A percentile compares a stretch with the other conserved stretches of the same genome.
Conservation (phyloP, 1,284 basidiomycete species). For the Cystobasidiaceae sp. region DNA sequence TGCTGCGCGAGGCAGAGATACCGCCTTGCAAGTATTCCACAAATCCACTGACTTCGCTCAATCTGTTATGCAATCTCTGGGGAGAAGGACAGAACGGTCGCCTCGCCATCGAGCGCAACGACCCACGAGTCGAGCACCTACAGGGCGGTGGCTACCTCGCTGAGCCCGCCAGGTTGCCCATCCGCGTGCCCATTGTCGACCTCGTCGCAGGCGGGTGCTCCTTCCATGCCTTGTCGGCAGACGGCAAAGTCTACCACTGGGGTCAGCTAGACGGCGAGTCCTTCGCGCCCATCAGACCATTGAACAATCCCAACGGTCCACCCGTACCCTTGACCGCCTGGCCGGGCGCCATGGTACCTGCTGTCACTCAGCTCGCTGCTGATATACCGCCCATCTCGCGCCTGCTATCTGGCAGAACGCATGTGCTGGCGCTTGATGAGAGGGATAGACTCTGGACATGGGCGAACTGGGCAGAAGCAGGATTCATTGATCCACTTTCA, state of each 20-base stretch:
- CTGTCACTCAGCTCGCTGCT: background rate
- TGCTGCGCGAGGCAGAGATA: too few species aligned
- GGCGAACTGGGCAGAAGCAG: slow-evolving; percentile 27
- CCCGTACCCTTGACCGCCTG: slow-evolving; percentile 1
- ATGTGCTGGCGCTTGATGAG: slow-evolving; percentile 35
- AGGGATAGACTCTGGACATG: slow-evolving; percentile 32
- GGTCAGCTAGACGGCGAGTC: slow-evolving; percentile 33
- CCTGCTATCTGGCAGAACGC: slow-evolving; percentile 35
- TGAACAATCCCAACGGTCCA: background rate
- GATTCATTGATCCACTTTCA: background rate
- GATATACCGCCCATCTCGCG: slow-evolving; percentile 30
- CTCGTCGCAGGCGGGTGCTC: slow-evolving; percentile 37
- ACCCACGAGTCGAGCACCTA: slow-evolving; percentile 10
- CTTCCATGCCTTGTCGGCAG: slow-evolving; percentile 35
- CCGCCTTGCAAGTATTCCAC: too few species aligned
- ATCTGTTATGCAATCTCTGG: slow-evolving; percentile 35
- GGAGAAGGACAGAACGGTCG: slow-evolving; percentile 34
- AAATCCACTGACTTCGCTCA: background rate
- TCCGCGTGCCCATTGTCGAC: slow-evolving; percentile 34
- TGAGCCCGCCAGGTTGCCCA: slow-evolving; percentile 31
- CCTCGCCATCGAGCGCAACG: slow-evolving; percentile 26
- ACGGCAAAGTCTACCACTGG: slow-evolving; percentile 35
- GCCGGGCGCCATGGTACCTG: background rate
- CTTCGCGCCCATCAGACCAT: slow-evolving; percentile 16
- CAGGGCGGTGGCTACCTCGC: slow-evolving; percentile 15